Conservation (phyloP, 768 basidiomycete genomes). For the Cystofilobasidium bisporidii region DNA sequence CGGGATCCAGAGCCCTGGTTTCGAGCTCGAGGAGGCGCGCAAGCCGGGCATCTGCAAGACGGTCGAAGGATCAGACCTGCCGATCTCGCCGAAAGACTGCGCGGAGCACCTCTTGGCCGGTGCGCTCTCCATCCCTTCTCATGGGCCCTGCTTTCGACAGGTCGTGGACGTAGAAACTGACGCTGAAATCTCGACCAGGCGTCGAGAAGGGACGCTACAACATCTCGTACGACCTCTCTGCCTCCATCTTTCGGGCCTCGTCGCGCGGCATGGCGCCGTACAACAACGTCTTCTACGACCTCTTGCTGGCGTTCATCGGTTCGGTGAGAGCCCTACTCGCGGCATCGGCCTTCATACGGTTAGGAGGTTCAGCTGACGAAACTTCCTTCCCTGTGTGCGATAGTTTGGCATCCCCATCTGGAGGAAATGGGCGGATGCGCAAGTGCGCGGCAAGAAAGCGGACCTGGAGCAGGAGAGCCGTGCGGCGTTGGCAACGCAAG, state of each 20-base stretch:
- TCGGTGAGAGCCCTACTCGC: no score
- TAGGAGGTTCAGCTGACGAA: no score
- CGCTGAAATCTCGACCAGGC: no score
- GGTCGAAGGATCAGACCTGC: conserved; percentile 65
- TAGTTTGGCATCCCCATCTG: conserved; percentile 34
- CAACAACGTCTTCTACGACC: conserved; percentile 55
- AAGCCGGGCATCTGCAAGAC: conserved; percentile 67
- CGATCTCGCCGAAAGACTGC: conserved; percentile 54
- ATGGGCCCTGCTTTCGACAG: neutral
- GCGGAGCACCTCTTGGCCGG: conserved; percentile 55
- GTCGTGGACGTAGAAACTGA: no score
- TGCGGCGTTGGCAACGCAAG: conserved; percentile 18
- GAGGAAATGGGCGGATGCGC: conserved; percentile 29
- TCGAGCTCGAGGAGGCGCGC: conserved; percentile 60
- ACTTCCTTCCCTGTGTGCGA: conserved; percentile 1
- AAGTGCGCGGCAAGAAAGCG: conserved; percentile 36
- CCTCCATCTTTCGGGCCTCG: conserved; percentile 57
- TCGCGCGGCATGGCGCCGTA: conserved; percentile 57
- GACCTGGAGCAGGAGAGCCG: conserved; percentile 38
- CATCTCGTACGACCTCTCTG: conserved; percentile 63
- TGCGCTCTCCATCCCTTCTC: conserved; percentile 34
- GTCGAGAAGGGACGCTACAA: conserved; percentile 61
- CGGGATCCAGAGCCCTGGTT: conserved; percentile 70
- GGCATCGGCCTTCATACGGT: no score
- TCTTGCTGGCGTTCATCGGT: conserved; percentile 44